Evolutionary conservation across 257 asterid species (phyloP), one percentile per base, ranked within the genome.

Genomic region (Scutellaria barbata): DNA sequence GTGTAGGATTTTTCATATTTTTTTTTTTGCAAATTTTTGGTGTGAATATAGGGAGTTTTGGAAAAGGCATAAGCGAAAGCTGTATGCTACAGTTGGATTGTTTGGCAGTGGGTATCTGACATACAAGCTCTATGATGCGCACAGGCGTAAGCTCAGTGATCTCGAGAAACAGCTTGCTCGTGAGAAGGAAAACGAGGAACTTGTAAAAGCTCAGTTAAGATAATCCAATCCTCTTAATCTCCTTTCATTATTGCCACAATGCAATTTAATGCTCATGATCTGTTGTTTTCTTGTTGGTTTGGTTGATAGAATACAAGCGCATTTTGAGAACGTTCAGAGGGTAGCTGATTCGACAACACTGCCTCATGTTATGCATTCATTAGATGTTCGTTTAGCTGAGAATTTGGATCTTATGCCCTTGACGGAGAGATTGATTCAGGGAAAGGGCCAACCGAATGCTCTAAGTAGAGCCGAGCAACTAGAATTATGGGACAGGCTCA

Each of bases 1-100:
- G 16, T 71, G 25, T 16, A 9, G 18, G 13, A 10, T 51, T 74
- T 74, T 70, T 71, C 50, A 48, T 79, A 58, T 50, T 63, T 42
- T 35, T 35, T 50, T 63, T 42, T 35, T 35, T 66, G 10, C 46
- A 7, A 30, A 41, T 47, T 37, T 13, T 40, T 51, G 50, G 55
- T 55, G 61, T 63, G 35, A 47, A 14, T 59, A 20, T 66, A 90
- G 96, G 98, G 87, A 88, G 18, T 82, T 92, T 61, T 90, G 96
- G 96, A 88, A 86, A 80, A 88, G 86, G 84, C 89, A 92, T 68
- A 90, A 85, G 81, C 84, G 90, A 82, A 92, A 88, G 77, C 83
- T 84, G 74, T 92, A 84, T 82, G 81, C 78, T 74, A 84, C 96
- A 76, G 79, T 92, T 72, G 98, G 98, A 81, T 83, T 86, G 71